A percentile compares a stretch with the other conserved stretches of the same genome.
Evolutionary conservation across 257 asterid species (phyloP).

Genomic region (Gentiana straminea): DNA sequence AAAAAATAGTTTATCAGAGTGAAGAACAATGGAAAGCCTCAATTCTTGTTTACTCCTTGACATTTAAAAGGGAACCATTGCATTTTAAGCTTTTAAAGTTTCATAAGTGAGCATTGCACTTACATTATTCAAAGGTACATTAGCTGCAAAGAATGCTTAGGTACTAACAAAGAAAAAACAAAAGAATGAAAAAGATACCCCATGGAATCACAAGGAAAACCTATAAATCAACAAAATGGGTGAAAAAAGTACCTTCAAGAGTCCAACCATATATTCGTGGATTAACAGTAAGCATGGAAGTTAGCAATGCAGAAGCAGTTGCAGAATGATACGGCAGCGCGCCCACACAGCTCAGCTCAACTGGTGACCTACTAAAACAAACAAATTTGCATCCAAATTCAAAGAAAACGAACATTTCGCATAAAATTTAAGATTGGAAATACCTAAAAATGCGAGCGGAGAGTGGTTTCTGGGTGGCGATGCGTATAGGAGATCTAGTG

Average conservation of each 20-base stretch:
- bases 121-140: too few species aligned
- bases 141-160: too few species aligned
- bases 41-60: too few species aligned
- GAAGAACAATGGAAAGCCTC: too few species aligned
- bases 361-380: conserved; percentile 19
- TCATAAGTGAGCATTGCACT: too few species aligned
- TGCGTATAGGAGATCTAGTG: conserved; percentile 43
- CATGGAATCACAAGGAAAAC: too few species aligned
- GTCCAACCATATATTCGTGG: conserved; percentile 22
- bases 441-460: conserved; percentile 50
- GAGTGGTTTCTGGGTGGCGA: conserved; percentile 23
- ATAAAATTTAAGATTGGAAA: not conserved
- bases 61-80: too few species aligned
- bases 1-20: too few species aligned
- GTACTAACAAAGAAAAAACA: too few species aligned
- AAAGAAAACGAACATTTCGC: not conserved
- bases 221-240: too few species aligned
- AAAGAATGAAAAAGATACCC: too few species aligned
- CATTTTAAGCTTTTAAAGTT: too few species aligned
- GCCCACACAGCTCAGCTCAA: conserved; percentile 24
- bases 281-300: conserved; percentile 24
- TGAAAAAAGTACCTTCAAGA: conserved; percentile 18
- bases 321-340: conserved; percentile 27
- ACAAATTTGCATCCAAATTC: not conserved
- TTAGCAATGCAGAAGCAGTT: conserved; percentile 32